Percentiles rank a stretch among this genome's conserved stretches.
Conservation (phyloP, 129 eudicot species). For the Chrysanthemum seticuspe region DNA sequence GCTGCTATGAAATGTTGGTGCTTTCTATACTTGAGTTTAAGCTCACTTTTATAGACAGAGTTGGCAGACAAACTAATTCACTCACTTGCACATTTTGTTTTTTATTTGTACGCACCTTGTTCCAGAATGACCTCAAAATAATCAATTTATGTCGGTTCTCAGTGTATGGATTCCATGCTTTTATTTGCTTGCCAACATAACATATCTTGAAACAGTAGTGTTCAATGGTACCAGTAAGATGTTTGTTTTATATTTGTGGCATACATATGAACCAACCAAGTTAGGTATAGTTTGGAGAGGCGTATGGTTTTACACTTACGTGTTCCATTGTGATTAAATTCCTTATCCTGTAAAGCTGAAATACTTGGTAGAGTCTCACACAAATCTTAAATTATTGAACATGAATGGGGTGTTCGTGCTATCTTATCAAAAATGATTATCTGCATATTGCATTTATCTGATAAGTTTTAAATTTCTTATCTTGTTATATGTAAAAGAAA, state of each 20-base stretch:
- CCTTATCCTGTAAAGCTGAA: no score
- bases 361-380: no score
- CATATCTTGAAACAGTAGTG: not conserved
- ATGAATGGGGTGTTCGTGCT: no score
- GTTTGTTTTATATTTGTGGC: not conserved
- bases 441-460: no score
- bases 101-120: not conserved
- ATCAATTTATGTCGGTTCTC: not conserved
- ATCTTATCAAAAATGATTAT: no score
- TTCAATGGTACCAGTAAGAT: not conserved
- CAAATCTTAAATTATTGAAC: no score
- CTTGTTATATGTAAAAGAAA: no score
- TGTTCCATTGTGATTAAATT: not conserved
- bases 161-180: not conserved
- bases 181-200: not conserved
- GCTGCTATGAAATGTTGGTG: slow-evolving; percentile 10
- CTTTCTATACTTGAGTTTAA: not conserved
- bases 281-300: not conserved
- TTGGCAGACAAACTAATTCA: not conserved
- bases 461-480: no score
- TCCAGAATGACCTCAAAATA: not conserved
- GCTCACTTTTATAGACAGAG: slow-evolving; percentile 23
- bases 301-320: not conserved
- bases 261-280: not conserved
- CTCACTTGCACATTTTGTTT: not conserved